Evolutionary conservation across 306 rosid species (phyloP).

Genomic region (Sicyos baderoa): DNA sequence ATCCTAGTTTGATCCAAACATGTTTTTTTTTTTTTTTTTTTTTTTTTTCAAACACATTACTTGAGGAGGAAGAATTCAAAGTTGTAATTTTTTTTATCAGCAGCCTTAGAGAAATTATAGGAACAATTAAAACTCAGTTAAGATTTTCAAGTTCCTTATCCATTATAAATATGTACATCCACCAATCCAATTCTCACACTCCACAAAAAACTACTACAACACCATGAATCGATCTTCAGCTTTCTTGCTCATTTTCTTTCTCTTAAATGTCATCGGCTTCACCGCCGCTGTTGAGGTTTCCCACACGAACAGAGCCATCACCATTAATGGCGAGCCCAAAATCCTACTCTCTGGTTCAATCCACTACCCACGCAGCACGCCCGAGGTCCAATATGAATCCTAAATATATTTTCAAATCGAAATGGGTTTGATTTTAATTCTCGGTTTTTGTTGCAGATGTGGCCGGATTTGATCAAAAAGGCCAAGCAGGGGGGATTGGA

Average conservation of each 20-base stretch:
- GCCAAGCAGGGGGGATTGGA: slow-evolving; percentile 48
- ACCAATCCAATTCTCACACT: background rate
- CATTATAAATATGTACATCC: background rate
- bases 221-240: background rate
- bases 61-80: too few species aligned
- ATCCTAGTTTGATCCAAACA: too few species aligned
- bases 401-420: too few species aligned
- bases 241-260: background rate
- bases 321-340: slow-evolving; percentile 36
- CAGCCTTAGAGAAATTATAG: background rate
- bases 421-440: background rate
- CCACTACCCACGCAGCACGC: slow-evolving; percentile 57
- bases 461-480: slow-evolving; percentile 47
- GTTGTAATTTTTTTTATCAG: too few species aligned
- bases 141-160: background rate
- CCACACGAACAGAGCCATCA: slow-evolving; percentile 41
- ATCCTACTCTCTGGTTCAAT: slow-evolving; percentile 38
- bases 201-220: background rate
- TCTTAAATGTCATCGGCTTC: background rate
- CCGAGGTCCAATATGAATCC: too few species aligned
- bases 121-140: background rate
- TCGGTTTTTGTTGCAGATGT: slow-evolving; percentile 28
- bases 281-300: slow-evolving; percentile 19
- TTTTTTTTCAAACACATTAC: too few species aligned
- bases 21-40: too few species aligned